Conservation (phyloP, 257 asterid species). For the Coffea canephora region DNA sequence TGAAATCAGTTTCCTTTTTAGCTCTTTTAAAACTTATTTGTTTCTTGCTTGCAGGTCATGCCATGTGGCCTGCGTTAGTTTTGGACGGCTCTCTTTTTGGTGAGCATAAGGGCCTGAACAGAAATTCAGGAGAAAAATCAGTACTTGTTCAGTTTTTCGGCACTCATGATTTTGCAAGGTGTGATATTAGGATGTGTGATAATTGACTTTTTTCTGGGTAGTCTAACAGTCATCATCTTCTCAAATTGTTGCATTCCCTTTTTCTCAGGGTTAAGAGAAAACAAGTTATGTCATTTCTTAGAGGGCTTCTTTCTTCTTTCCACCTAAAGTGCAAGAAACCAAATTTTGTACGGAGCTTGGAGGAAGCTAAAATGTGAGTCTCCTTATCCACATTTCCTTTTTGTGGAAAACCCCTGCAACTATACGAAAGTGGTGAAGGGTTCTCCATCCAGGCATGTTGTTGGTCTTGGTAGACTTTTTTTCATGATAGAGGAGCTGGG, state of each 20-base stretch:
- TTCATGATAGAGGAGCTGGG: background rate
- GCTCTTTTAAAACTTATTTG: background rate
- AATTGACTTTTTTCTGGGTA: background rate
- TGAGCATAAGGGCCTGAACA: constrained; percentile 68
- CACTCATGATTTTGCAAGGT: constrained; percentile 99
- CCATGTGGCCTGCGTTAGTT: constrained; percentile 95
- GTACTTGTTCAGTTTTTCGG: constrained; percentile 96
- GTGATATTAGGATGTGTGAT: constrained; percentile 12
- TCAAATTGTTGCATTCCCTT: constrained; percentile 15
- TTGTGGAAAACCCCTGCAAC: constrained; percentile 9
- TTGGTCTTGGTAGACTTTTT: background rate
- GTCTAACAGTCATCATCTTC: constrained; percentile 5
- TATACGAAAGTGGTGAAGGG: background rate
- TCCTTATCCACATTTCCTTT: constrained; percentile 15
- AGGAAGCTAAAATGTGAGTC: constrained; percentile 92
- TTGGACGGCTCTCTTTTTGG: constrained; percentile 74
- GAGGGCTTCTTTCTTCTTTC: constrained; percentile 82
- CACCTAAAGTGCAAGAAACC: constrained; percentile 91
- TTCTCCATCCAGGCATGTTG: background rate
- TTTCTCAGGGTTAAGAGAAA: constrained; percentile 66
- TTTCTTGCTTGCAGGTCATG: constrained; percentile 66
- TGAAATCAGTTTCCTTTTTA: background rate
- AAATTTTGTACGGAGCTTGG: constrained; percentile 64
- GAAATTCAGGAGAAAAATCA: constrained; percentile 69
- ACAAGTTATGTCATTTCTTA: constrained; percentile 77